phyloP scores from a whole-genome alignment of 345 rosid species.

The Corchorus capsularis region DNA sequence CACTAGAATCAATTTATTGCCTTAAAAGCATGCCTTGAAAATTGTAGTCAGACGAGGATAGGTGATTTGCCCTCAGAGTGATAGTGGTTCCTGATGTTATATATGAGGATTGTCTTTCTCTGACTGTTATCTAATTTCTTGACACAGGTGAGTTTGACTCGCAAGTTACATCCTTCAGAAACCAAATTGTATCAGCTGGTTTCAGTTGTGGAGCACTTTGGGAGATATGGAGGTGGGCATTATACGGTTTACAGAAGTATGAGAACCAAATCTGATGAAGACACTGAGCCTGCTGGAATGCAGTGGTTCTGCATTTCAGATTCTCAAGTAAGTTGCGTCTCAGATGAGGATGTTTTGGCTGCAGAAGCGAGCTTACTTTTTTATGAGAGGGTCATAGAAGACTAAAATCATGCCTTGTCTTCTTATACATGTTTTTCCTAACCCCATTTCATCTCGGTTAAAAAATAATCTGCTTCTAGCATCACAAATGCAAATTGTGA shows the following conservation, averaged over 20 bases:
- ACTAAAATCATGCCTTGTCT: slow-evolving; percentile 14
- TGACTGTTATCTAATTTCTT: neutral
- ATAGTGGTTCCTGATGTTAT: no score
- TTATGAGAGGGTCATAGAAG: slow-evolving; percentile 54
- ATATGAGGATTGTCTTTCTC: neutral
- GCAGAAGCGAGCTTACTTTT: slow-evolving; percentile 92
- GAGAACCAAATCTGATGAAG: slow-evolving; percentile 28
- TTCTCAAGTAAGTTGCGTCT: slow-evolving; percentile 57
- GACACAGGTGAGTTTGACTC: slow-evolving; percentile 26
- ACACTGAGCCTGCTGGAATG: slow-evolving; percentile 20
- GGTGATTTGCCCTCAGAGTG: no score
- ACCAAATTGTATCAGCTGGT: slow-evolving; percentile 52
- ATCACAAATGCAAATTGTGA: neutral
- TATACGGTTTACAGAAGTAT: slow-evolving; percentile 74
- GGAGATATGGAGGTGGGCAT: slow-evolving; percentile 77
- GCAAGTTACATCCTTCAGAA: slow-evolving; percentile 28
- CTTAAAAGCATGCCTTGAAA: neutral
- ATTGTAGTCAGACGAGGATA: neutral
- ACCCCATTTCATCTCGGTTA: neutral
- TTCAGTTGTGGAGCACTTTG: slow-evolving; percentile 84
- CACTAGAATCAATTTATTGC: neutral
- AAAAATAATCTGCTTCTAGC: neutral
- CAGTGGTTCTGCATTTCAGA: slow-evolving; percentile 85
- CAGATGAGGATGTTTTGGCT: slow-evolving; percentile 70
- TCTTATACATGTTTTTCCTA: neutral